Percentiles rank a stretch among this genome's conserved stretches.
These are phyloP conservation scores for Neonectria hederae DNA, from an alignment of 2,329 filamentous ascomycete species.

Conservation along the genomic window DNA sequence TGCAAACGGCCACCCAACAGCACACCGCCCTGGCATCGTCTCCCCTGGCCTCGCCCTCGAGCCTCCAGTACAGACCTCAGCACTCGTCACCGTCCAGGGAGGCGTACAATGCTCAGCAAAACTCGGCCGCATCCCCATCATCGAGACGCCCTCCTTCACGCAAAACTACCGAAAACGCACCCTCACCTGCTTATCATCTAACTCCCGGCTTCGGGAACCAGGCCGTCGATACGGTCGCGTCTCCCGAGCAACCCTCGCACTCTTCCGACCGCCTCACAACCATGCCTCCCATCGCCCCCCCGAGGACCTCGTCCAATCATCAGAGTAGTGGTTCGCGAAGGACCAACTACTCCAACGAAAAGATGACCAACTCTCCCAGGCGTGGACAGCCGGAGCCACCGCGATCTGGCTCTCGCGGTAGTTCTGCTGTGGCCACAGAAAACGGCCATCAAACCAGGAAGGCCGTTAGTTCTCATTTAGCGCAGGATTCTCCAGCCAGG, in stretches of 20 bases:
- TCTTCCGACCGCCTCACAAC: slow-evolving; percentile 64
- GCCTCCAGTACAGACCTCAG: slow-evolving; percentile 61
- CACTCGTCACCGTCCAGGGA: slow-evolving; percentile 64
- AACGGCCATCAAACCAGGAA: slow-evolving; percentile 45
- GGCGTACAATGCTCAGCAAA: slow-evolving; percentile 64
- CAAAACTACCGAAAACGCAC: slow-evolving; percentile 61
- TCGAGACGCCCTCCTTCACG: slow-evolving; percentile 63
- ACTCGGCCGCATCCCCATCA: slow-evolving; percentile 58
- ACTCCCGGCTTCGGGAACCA: slow-evolving; percentile 60
- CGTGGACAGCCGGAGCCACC: slow-evolving; percentile 50
- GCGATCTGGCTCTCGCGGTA: slow-evolving; percentile 48
- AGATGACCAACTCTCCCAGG: slow-evolving; percentile 54
- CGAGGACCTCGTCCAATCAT: slow-evolving; percentile 80
- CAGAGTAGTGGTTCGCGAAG: slow-evolving; percentile 56
- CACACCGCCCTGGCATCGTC: slow-evolving; percentile 60
- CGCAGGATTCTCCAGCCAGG: slow-evolving; percentile 53
- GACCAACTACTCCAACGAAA: slow-evolving; percentile 56
- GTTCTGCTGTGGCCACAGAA: slow-evolving; percentile 43
- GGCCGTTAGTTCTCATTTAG: slow-evolving; percentile 36
- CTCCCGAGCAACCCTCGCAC: slow-evolving; percentile 55
- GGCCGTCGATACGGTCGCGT: slow-evolving; percentile 54
- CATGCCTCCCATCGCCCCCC: slow-evolving; percentile 78
- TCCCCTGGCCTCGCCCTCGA: slow-evolving; percentile 59
- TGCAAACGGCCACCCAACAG: slow-evolving; percentile 69
- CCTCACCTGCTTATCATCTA: slow-evolving; percentile 47